Evolutionary conservation across 176 grass and related monocot genomes (phyloP).

Genomic region (Thinopyrum elongatum): DNA sequence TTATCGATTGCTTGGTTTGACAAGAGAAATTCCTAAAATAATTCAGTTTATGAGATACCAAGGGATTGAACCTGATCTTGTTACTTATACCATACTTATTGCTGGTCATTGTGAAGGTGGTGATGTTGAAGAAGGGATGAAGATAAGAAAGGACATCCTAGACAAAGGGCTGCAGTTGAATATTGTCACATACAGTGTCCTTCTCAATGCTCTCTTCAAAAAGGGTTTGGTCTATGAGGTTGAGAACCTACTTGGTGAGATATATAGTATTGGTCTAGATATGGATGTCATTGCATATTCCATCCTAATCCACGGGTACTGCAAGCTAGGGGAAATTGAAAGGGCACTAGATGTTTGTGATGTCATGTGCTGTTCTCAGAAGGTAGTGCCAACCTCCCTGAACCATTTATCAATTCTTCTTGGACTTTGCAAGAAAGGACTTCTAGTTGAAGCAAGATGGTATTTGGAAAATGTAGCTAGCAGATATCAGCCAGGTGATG

Average conservation of each 20-base stretch:
- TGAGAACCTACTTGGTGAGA: slow-evolving; percentile 77
- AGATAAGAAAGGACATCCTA: slow-evolving; percentile 73
- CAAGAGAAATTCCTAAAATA: slow-evolving; percentile 55
- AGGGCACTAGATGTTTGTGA: slow-evolving; percentile 77
- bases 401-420: slow-evolving; percentile 68
- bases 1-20: slow-evolving; percentile 58
- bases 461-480: slow-evolving; percentile 73
- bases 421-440: slow-evolving; percentile 67
- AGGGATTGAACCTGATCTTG: slow-evolving; percentile 70
- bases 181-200: slow-evolving; percentile 88
- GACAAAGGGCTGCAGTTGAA: slow-evolving; percentile 68
- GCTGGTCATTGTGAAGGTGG: slow-evolving; percentile 65
- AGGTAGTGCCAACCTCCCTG: slow-evolving; percentile 56
- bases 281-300: slow-evolving; percentile 94
- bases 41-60: slow-evolving; percentile 64
- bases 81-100: slow-evolving; percentile 94
- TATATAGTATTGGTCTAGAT: slow-evolving; percentile 63
- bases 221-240: slow-evolving; percentile 69
- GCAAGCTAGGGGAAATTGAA: slow-evolving; percentile 76
- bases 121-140: slow-evolving; percentile 77
- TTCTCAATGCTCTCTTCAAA: slow-evolving; percentile 72
- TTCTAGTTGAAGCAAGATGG: slow-evolving; percentile 74
- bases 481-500: slow-evolving; percentile 47
- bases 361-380: slow-evolving; percentile 57
- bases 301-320: slow-evolving; percentile 79